Base-by-base conservation (phyloP, 768 basidiomycete species). In the Myochromella boudieri region DNA sequence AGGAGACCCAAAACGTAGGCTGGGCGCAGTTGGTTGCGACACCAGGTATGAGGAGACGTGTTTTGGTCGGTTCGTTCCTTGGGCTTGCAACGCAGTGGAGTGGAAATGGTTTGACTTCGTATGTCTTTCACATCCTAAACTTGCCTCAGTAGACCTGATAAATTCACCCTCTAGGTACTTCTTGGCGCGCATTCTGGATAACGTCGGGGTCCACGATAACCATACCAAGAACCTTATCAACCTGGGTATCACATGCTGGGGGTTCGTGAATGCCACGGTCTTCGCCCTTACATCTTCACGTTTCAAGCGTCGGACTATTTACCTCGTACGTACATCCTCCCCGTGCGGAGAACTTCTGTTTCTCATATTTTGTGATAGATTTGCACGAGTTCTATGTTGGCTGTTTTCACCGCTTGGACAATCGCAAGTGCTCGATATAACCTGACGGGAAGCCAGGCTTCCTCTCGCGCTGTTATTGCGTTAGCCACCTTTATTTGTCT, bases 71-170 rank as follows among this genome's bases (percentile, higher is more conserved):
- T 6, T 60, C 72, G 6, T 74, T 73, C 61, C 65, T 83, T 46
- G 80, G 78, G 20, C 65, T 82, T 45, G 76, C 75, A 37, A 83
- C 81, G 5, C 80, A 82, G 52, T 82, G 80, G 81, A 78, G 77
- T 53, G 82, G 82, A 34, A 83, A 84, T 53, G 81, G 82, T 4
- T 60, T 84, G 33, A 76, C 74, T 45, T 75, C 74, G 74, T 76
- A 42, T 27, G 31, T 34, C 1, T 44, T 27, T 38, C 40, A 12
- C 24, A 42, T 36, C 5, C 33, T 28, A 26, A 1, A 21, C 42
- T 34, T 24, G 20, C 3, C 34, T 20, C 20, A 38, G 12, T 32
- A 10, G 14, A 25, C 20, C 31, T n/a, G 37, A 8, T 7, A 8
- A 31, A 31, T 31, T 29, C n/a, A 18, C 4, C 32, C 41, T 38